Evolutionary conservation across 768 basidiomycete genomes (phyloP), one percentile per base, ranked within the genome.

Genomic region (Rhodotorula sphaerocarpa): DNA sequence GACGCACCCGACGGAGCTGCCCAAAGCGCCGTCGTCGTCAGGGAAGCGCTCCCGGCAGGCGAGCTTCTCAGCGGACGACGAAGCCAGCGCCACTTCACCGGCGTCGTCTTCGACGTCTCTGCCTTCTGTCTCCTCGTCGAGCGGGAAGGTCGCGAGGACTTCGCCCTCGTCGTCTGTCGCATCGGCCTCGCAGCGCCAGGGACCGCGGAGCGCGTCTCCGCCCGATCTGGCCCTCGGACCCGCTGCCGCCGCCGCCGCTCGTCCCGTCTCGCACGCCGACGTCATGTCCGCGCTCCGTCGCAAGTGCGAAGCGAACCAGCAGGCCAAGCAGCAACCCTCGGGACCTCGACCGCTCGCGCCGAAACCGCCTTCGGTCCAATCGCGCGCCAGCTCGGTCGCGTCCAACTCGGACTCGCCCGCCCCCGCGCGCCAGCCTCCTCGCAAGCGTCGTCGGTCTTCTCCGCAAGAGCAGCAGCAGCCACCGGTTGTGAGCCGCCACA

Each of bases 201-300:
- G n/a, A n/a, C n/a, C n/a, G n/a, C 54, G 51, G 31, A 45, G 55
- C 46, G 43, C 28, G 54, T 50, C 21, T 9, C 20, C 48, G 30
- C 48, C 46, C 11, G 25, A 55, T 28, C 31, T 3, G 43, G 11
- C n/a, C 44, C 3, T 28, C 56, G 10, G 39, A 39, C n/a, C 42
- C 47, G 44, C 55, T 43, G 44, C 52, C 25, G 3, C 11, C 44
- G 56, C 45, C 15, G 11, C 50, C 3, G 21, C 28, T 3, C 7
- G 9, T 15, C 59, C 53, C 36, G 55, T 55, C 0, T 21, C 59
- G 14, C 65, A 59, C 52, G 56, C 33, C 18, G 60, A 55, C 50
- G 65, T 62, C 23, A 66, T 66, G 65, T 59, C 47, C n/a, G 52
- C 57, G 10, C 52, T 66, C 2, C 60, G 65, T 5, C 46, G 46